These are phyloP conservation scores for Saturnispora sekii DNA, from an alignment of 805 yeast species.

Conservation along the genomic window DNA sequence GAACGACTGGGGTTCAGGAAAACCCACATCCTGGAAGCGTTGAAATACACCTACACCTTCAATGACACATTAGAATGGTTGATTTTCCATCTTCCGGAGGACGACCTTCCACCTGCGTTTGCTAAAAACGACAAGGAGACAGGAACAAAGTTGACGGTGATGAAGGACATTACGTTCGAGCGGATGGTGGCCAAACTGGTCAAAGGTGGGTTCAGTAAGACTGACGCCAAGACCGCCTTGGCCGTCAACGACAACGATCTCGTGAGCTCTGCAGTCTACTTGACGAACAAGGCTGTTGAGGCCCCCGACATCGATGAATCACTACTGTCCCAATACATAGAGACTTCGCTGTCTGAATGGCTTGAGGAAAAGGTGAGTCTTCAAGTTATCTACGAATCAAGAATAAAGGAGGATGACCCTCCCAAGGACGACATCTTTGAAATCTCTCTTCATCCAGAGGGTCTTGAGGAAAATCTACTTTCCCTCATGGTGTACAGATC, in stretches of 20 bases:
- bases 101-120: constrained; percentile 70
- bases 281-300: constrained; percentile 29
- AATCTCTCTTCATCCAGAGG: constrained; percentile 26
- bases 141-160: constrained; percentile 44
- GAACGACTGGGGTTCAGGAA: constrained; percentile 54
- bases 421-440: constrained; percentile 27
- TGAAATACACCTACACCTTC: constrained; percentile 42
- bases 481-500: constrained; percentile 36
- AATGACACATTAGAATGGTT: constrained; percentile 64
- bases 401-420: constrained; percentile 27
- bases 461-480: constrained; percentile 23
- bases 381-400: constrained; percentile 38
- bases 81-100: constrained; percentile 85
- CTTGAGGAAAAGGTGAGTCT: constrained; percentile 65
- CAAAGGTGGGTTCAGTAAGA: constrained; percentile 62
- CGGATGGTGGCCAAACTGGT: constrained; percentile 46
- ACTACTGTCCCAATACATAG: background rate
- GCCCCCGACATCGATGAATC: constrained; percentile 8
- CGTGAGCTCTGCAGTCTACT: constrained; percentile 37
- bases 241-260: constrained; percentile 36
- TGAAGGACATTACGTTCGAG: constrained; percentile 46
- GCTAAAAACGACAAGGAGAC: constrained; percentile 49
- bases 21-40: constrained; percentile 63
- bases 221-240: constrained; percentile 46
- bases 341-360: constrained; percentile 43